These are phyloP conservation scores for Coemansia sp. DNA, from an alignment of 192 early-diverging fungal genomes.

Conservation along the genomic window DNA sequence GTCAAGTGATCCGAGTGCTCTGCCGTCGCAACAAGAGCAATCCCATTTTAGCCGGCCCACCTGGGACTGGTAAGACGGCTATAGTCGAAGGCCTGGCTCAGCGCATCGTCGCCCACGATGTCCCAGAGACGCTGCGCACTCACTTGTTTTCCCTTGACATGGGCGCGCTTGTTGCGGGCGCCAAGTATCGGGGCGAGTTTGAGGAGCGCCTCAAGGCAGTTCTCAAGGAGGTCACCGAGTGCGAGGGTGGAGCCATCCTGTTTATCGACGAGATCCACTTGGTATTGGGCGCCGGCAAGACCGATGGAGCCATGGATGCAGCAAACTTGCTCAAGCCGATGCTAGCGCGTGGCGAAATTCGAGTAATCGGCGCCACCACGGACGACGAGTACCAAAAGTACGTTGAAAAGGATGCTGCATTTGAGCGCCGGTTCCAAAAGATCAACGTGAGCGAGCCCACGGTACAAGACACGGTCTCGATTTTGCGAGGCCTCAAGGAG, in stretches of 20 bases:
- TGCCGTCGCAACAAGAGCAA: constrained; percentile 89
- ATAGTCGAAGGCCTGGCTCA: constrained; percentile 93
- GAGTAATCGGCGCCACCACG: constrained; percentile 96
- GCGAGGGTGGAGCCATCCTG: constrained; percentile 84
- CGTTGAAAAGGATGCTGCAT: constrained; percentile 83
- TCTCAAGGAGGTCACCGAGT: constrained; percentile 91
- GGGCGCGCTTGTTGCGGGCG: constrained; percentile 89
- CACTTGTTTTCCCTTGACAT: constrained; percentile 92
- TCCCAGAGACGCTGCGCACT: constrained; percentile 79
- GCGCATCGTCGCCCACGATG: constrained; percentile 90
- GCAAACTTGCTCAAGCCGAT: constrained; percentile 98
- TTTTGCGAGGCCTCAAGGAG: constrained; percentile 76
- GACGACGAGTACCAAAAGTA: constrained; percentile 92
- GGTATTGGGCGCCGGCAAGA: constrained; percentile 90
- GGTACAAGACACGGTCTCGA: constrained; percentile 74
- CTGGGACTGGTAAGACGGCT: constrained; percentile 75
- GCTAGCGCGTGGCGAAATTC: constrained; percentile 94
- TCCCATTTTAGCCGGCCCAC: constrained; percentile 82
- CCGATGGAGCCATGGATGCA: constrained; percentile 91
- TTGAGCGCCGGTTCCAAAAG: constrained; percentile 78
- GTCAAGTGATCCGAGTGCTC: constrained; percentile 91
- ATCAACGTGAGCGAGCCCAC: constrained; percentile 71
- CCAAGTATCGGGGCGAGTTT: constrained; percentile 97
- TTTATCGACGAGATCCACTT: constrained; percentile 99
- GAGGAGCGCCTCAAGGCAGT: constrained; percentile 97